These are phyloP conservation scores for Aspergillus sclerotioniger DNA, from an alignment of 495 filamentous ascomycete species.

Conservation along the genomic window DNA sequence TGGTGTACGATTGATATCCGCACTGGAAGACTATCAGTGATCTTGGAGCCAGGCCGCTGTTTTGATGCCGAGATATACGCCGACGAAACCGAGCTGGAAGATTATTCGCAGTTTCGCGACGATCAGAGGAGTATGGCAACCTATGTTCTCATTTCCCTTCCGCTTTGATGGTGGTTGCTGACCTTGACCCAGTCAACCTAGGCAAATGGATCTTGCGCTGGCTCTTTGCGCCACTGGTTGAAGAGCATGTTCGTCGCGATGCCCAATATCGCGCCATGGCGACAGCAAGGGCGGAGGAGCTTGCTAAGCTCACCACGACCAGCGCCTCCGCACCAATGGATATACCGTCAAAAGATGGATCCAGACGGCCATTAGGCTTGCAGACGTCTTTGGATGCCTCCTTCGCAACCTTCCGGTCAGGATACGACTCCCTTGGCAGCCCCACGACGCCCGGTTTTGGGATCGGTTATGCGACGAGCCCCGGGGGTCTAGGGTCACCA, in stretches of 20 bases:
- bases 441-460: conserved; percentile 69
- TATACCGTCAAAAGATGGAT: conserved; percentile 52
- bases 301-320: conserved; percentile 47
- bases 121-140: conserved; percentile 83
- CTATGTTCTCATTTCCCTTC: not conserved
- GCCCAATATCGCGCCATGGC: conserved; percentile 66
- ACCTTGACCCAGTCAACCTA: conserved; percentile 70
- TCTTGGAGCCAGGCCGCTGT: conserved; percentile 91
- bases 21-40: conserved; percentile 84
- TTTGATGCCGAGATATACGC: conserved; percentile 98
- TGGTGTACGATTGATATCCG: conserved; percentile 95
- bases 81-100: conserved; percentile 73
- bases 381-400: conserved; percentile 47
- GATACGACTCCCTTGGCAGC: conserved; percentile 55
- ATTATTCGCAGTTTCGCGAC: conserved; percentile 76
- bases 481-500: conserved; percentile 34
- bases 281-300: conserved; percentile 58
- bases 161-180: not conserved
- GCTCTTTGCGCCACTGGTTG: conserved; percentile 84
- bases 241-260: conserved; percentile 84
- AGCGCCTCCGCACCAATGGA: conserved; percentile 66
- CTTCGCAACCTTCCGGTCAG: conserved; percentile 61
- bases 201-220: conserved; percentile 96
- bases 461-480: conserved; percentile 74
- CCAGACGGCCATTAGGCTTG: conserved; percentile 42